Evolutionary conservation across 164 flowering plant species (phyloP).

Genomic region (Hamamelis virginiana): DNA sequence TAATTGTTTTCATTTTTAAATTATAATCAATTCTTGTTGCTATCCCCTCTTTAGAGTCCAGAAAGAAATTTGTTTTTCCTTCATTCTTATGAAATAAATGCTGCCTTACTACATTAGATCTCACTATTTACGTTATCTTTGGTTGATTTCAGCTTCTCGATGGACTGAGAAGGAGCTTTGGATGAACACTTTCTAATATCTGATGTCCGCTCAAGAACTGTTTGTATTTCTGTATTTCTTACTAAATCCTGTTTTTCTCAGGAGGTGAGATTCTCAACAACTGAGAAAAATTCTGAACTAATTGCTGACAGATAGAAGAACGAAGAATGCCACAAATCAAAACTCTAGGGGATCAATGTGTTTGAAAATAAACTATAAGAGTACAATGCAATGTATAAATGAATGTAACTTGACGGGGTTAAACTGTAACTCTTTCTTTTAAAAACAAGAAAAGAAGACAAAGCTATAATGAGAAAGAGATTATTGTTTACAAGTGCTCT

Average conservation of each 20-base stretch:
- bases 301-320: too few relatives aligned
- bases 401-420: too few relatives aligned
- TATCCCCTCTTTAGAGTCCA: too few relatives aligned
- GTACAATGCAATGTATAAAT: neutral
- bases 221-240: neutral
- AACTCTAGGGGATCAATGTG: too few relatives aligned
- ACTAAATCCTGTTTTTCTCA: neutral
- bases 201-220: neutral
- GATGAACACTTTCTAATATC: conserved; percentile 10
- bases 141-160: conserved; percentile 27
- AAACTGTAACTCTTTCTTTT: too few relatives aligned
- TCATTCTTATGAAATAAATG: neutral
- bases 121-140: neutral
- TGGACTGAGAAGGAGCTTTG: conserved; percentile 21
- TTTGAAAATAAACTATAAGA: too few relatives aligned
- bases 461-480: too few relatives aligned
- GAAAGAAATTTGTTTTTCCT: neutral
- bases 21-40: too few relatives aligned
- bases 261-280: neutral
- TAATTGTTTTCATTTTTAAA: too few relatives aligned
- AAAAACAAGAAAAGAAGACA: too few relatives aligned
- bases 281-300: neutral
- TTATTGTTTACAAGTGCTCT: too few relatives aligned
- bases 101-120: neutral
- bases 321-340: too few relatives aligned